Evolutionary conservation across 2,329 filamentous ascomycete genomes (phyloP), one percentile per base, ranked within the genome.

Genomic region (Blastomyces parvus): DNA sequence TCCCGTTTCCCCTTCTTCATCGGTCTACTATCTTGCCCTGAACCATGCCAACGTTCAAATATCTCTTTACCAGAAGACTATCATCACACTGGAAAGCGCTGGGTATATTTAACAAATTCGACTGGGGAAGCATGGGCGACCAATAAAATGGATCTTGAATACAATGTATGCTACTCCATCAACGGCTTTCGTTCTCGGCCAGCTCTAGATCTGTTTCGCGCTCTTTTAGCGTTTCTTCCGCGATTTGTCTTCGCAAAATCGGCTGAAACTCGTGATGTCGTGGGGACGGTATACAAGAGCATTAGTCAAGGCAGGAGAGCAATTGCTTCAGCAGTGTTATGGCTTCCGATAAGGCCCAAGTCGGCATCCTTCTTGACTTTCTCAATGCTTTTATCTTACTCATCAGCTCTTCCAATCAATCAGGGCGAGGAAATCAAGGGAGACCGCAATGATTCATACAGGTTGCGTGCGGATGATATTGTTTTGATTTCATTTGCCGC

Each of bases 1-100:
- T 87, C 53, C 72, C 79, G 50, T 22, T 46, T 40, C 7, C 8
- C 8, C 19, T 82, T 86, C 2, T 81, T 86, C 2, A 81, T 85
- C 67, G 79, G 78, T 59, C 82, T 82, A 0, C 74, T 81, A 27
- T 70, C 83, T 50, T 73, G 78, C 46, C 74, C 74, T 5, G 13
- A 19, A 36, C 38, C 22, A 40, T 25, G 2, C 30, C 64, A 68
- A 60, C 67, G 68, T 44, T 69, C 74, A 59, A 65, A 70, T 36
- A 69, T 82, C 62, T 67, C 78, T 3, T 62, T 68, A 2, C 71
- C 76, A 8, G 73, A 73, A 7, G 67, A 71, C 0, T 71, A 76
- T 0, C 83, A 82, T 60, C 68, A 81, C 2, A 69, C 68, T 7
- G 73, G 79, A 7, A 78, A 83, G 36, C 77, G 84, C 61, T 74